Evolutionary conservation across 371 early-diverging fungal genomes (phyloP), one percentile per base, ranked within the genome.

Genomic region (Coemansia sp.): DNA sequence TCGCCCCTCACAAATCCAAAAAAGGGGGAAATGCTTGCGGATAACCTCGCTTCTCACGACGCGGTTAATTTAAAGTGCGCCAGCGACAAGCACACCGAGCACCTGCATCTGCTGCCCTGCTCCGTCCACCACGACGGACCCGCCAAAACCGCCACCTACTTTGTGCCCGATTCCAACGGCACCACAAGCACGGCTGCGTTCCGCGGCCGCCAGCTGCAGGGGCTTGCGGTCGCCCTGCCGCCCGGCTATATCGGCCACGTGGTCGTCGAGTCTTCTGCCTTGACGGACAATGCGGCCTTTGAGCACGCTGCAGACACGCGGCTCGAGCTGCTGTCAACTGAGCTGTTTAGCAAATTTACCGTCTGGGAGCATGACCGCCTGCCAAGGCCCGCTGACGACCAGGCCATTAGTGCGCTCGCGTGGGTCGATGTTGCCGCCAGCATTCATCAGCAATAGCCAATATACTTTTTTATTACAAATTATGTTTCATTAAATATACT

Each of bases 341-440:
- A 54, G 42, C 30, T 7, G 12, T 69, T 74, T 30, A 54, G 40
- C 9, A 52, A 33, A 8, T 11, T 74, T 10, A 54, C 51, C 0
- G 69, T 74, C 40, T 74, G 74, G 74, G 74, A 74, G 35, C 74
- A 74, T 41, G 74, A 74, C 62, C 38, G 62, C 12, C 41, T 61
- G 57, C 74, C 74, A 10, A 42, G 50, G 57, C 43, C 51, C 4
- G 53, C 42, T 31, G 69, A 72, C 31, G 69, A 72, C 36, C 69
- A 74, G 41, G 70, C 65, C 26, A 61, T 69, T 41, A 31, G 49
- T n/a, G 53, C 74, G 7, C 61, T 74, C 7, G 45, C 61, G 31
- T 74, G 74, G 74, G 36, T 59, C 20, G 48, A 65, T 8, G 56
- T 69, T 6, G 69, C 69, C 2, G 45, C 54, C n/a, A 55, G 65